phyloP scores from a whole-genome alignment of 2,329 filamentous ascomycete species.

The Coniochaeta sp. region DNA sequence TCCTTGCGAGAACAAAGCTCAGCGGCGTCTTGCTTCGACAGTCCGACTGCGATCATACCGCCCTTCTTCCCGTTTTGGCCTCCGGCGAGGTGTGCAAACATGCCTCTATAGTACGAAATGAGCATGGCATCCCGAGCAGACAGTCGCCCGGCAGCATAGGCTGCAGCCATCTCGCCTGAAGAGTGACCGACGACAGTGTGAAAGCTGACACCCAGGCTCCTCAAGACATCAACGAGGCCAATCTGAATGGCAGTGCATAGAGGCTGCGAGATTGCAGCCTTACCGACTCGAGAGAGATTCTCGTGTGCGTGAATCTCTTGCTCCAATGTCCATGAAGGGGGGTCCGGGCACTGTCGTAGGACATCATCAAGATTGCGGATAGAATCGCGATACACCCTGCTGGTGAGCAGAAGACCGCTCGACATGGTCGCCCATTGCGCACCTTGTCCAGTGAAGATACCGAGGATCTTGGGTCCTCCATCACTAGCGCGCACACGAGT shows the following conservation, averaged over 20 bases:
- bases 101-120: slow-evolving; percentile 31
- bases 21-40: slow-evolving; percentile 18
- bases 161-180: slow-evolving; percentile 36
- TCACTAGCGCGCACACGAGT: slow-evolving; percentile 13
- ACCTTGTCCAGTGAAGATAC: slow-evolving; percentile 36
- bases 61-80: slow-evolving; percentile 13
- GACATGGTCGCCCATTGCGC: slow-evolving; percentile 37
- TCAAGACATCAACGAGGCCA: slow-evolving; percentile 23
- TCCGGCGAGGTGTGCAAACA: slow-evolving; percentile 17
- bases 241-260: slow-evolving; percentile 48
- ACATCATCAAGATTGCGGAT: slow-evolving; percentile 25
- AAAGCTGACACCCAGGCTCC: slow-evolving; percentile 17
- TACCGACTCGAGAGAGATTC: slow-evolving; percentile 20
- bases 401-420: slow-evolving; percentile 19
- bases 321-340: slow-evolving; percentile 23
- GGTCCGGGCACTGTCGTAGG: slow-evolving; percentile 15
- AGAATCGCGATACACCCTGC: slow-evolving; percentile 20
- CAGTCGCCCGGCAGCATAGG: slow-evolving; percentile 30
- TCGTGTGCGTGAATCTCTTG: slow-evolving; percentile 22
- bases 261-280: slow-evolving; percentile 38
- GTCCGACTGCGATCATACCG: slow-evolving; percentile 26
- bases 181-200: slow-evolving; percentile 29
- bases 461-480: slow-evolving; percentile 15
- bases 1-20: slow-evolving; percentile 12
- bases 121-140: slow-evolving; percentile 27